Percentiles rank a stretch among this genome's conserved stretches.
These are phyloP conservation scores for Elaeagnus macrophylla DNA, from an alignment of 306 rosid species.

Conservation along the genomic window DNA sequence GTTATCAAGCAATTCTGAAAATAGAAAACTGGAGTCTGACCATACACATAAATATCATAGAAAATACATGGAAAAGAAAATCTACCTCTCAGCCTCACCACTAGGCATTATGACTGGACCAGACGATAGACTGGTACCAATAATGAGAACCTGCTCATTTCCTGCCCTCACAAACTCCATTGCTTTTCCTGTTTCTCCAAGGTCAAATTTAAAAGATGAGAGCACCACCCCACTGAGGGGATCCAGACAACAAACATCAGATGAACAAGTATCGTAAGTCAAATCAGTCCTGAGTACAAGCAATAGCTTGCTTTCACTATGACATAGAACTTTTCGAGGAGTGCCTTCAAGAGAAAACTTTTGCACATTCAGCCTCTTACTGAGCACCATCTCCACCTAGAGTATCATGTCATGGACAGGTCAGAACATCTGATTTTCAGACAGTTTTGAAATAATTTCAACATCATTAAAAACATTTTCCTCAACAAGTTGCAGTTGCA, in stretches of 20 bases:
- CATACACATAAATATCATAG: background rate
- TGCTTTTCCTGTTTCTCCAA: conserved; percentile 80
- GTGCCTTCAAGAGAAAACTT: conserved; percentile 89
- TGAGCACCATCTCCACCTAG: conserved; percentile 93
- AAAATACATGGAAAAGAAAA: conserved; percentile 17
- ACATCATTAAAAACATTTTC: too few species aligned
- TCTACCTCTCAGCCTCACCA: conserved; percentile 85
- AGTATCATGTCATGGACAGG: conserved; percentile 21
- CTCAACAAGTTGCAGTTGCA: too few species aligned
- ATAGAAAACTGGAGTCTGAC: conserved; percentile 1
- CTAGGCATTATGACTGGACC: conserved; percentile 72
- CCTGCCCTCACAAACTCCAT: conserved; percentile 78
- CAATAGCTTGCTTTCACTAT: conserved; percentile 66
- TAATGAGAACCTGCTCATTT: conserved; percentile 71
- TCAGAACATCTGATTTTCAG: conserved; percentile 12
- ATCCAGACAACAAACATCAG: conserved; percentile 82
- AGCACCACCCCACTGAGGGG: conserved; percentile 70
- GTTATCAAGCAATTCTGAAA: conserved; percentile 7
- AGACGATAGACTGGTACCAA: conserved; percentile 77
- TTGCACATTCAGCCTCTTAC: conserved; percentile 90
- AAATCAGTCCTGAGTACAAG: conserved; percentile 90
- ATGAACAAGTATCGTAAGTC: conserved; percentile 46
- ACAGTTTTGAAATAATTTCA: background rate
- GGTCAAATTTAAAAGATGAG: conserved; percentile 68
- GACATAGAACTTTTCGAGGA: conserved; percentile 87